Conservation (phyloP, 768 basidiomycete genomes). For the Leccinum rimulosum region DNA sequence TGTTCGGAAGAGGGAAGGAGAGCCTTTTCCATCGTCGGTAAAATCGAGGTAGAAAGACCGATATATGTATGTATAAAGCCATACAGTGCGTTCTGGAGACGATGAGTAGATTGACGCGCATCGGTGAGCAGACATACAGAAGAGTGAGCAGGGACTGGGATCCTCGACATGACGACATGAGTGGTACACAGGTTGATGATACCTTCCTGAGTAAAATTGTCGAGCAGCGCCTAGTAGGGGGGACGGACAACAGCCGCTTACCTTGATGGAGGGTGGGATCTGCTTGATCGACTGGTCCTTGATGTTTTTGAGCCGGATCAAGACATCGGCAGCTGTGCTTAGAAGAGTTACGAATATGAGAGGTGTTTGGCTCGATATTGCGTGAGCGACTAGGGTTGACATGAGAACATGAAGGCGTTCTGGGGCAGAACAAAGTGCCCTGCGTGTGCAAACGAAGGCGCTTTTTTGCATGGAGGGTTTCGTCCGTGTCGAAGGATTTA, state of each 20-base stretch:
- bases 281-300: constrained; percentile 41
- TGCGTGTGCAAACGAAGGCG: no score
- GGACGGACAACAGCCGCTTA: constrained; percentile 14
- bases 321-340: constrained; percentile 68
- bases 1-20: constrained; percentile 80
- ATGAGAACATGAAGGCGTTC: constrained; percentile 58
- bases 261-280: constrained; percentile 48
- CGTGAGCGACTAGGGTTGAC: constrained; percentile 46
- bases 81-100: constrained; percentile 45
- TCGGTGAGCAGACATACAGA: constrained; percentile 41
- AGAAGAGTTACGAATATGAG: constrained; percentile 50
- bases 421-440: no score
- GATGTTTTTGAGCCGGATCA: constrained; percentile 61
- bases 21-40: constrained; percentile 79
- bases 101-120: constrained; percentile 10
- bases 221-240: neutral
- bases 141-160: constrained; percentile 54
- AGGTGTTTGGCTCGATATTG: constrained; percentile 48
- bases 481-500: constrained; percentile 48
- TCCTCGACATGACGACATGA: constrained; percentile 67
- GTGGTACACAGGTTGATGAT: constrained; percentile 60
- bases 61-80: constrained; percentile 62
- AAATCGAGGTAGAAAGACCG: constrained; percentile 46
- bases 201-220: constrained; percentile 40
- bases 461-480: constrained; percentile 59